These are phyloP conservation scores for Candida sphagnicola DNA, from an alignment of 805 yeast genomes.

Conservation along the genomic window DNA sequence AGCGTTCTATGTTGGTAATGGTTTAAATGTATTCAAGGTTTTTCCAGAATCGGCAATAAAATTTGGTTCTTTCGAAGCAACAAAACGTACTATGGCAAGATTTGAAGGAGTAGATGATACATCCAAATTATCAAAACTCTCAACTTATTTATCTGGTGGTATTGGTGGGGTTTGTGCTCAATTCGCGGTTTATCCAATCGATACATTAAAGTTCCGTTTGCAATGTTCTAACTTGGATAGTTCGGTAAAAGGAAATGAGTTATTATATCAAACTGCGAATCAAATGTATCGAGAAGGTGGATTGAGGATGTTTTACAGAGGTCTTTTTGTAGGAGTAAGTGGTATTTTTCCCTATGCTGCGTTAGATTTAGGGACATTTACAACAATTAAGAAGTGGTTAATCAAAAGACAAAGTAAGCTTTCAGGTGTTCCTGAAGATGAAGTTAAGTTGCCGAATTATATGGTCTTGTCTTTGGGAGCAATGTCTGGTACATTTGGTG, in stretches of 20 bases:
- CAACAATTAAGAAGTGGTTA: constrained; percentile 78
- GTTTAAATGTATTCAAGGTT: constrained; percentile 86
- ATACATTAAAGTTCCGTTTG: constrained; percentile 86
- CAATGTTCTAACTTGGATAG: constrained; percentile 86
- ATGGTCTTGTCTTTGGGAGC: constrained; percentile 92
- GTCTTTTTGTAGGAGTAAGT: constrained; percentile 83
- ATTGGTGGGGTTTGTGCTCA: constrained; percentile 94
- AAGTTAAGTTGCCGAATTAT: constrained; percentile 72
- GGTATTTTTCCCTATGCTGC: constrained; percentile 99
- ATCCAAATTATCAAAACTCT: constrained; percentile 61
- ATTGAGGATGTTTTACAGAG: constrained; percentile 72
- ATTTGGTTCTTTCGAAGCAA: constrained; percentile 90
- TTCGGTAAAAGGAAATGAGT: constrained; percentile 53
- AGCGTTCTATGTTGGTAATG: constrained; percentile 93
- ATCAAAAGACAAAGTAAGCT: constrained; percentile 57
- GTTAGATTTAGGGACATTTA: constrained; percentile 87
- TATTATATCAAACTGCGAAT: constrained; percentile 64
- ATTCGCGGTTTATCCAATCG: constrained; percentile 90
- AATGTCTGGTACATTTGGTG: constrained; percentile 91
- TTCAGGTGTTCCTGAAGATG: constrained; percentile 51
- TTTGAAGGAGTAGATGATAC: constrained; percentile 75
- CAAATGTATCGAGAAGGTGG: constrained; percentile 84
- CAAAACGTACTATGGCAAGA: constrained; percentile 67
- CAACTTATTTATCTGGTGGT: constrained; percentile 94
- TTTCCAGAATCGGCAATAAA: constrained; percentile 98